Evolutionary conservation across 148 eudicot genomes (phyloP).

Genomic region (Nyssa sinensis): DNA sequence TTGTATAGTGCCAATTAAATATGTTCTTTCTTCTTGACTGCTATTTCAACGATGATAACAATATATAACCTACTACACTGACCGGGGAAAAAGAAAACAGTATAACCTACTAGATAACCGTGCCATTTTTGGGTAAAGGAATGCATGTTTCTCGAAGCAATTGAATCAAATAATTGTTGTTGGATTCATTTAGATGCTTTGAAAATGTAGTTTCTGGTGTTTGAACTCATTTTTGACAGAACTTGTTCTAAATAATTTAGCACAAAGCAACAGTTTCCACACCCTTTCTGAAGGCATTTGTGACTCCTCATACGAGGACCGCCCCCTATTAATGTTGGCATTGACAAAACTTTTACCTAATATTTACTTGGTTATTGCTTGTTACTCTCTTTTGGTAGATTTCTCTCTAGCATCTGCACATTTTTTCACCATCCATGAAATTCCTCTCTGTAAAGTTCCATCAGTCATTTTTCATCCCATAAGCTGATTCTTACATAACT

Average conservation of each 20-base stretch:
- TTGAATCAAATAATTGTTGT: not conserved
- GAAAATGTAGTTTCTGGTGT: not conserved
- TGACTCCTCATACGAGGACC: not conserved
- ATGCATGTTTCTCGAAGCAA: not conserved
- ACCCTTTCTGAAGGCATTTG: not conserved
- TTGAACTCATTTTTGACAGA: not conserved
- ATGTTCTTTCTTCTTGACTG: not conserved
- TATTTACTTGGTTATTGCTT: not conserved
- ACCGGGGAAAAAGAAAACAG: not conserved
- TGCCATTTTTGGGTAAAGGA: not conserved
- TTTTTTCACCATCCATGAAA: not conserved
- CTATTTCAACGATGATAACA: not conserved
- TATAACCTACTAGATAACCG: not conserved
- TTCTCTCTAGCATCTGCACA: not conserved
- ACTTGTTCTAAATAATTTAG: not conserved
- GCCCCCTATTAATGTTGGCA: not conserved
- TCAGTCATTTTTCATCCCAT: not conserved
- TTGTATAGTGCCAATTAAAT: too few species aligned
- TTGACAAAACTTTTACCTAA: not conserved
- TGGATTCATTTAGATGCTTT: not conserved
- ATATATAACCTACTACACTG: not conserved
- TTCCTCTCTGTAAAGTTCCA: not conserved
- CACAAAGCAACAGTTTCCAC: not conserved
- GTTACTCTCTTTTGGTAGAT: not conserved
- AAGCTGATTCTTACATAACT: too few species aligned